Evolutionary conservation across 495 filamentous ascomycete genomes (phyloP).

Genomic region (Bryoglossum gracile): DNA sequence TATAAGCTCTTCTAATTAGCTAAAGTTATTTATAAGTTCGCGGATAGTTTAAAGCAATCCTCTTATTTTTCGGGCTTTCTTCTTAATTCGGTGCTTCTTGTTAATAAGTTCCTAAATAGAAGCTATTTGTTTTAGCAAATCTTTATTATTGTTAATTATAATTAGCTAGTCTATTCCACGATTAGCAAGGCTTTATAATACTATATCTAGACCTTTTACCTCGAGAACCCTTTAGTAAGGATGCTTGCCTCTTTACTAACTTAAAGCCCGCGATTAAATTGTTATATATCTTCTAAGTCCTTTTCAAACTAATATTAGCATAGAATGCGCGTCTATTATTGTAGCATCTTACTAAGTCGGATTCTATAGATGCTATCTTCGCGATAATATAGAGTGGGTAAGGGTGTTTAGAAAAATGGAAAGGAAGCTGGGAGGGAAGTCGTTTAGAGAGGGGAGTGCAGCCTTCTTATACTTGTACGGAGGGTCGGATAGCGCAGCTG

Average conservation of each 20-base stretch:
- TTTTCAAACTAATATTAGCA: conserved; percentile 18
- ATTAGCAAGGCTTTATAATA: too few species aligned
- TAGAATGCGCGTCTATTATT: conserved; percentile 13
- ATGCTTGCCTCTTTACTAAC: too few species aligned
- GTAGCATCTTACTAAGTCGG: conserved; percentile 16
- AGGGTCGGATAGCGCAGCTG: conserved; percentile 12
- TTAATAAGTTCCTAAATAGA: too few species aligned
- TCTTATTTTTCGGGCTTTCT: too few species aligned
- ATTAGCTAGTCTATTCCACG: too few species aligned
- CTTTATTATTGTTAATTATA: too few species aligned
- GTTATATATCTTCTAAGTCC: not conserved
- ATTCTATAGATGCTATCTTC: conserved; percentile 18
- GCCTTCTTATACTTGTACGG: conserved; percentile 12
- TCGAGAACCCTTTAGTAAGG: too few species aligned
- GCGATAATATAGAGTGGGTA: conserved; percentile 9
- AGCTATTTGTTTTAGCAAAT: too few species aligned
- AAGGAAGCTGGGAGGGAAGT: conserved; percentile 10
- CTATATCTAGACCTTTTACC: too few species aligned
- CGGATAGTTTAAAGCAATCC: conserved; percentile 10
- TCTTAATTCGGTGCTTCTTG: too few species aligned
- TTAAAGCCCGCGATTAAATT: too few species aligned
- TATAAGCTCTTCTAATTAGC: conserved; percentile 16
- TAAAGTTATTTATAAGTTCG: conserved; percentile 14
- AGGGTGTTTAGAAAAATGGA: conserved; percentile 6
- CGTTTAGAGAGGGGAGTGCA: conserved; percentile 7